Percentiles rank a stretch among this genome's conserved stretches.
Conservation (phyloP, 2,329 filamentous ascomycete genomes). For the Pseudocercospora fuligena region DNA sequence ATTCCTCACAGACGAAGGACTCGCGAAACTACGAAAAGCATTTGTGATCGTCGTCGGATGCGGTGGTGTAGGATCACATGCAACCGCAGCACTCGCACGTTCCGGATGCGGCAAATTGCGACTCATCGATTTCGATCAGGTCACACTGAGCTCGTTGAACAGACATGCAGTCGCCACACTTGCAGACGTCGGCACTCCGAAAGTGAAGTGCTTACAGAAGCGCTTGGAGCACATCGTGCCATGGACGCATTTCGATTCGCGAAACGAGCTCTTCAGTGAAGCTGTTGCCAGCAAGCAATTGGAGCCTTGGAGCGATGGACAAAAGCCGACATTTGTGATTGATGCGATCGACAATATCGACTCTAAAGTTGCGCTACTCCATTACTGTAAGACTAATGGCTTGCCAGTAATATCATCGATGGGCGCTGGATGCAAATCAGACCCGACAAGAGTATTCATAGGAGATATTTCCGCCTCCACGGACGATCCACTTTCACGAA, state of each 20-base stretch:
- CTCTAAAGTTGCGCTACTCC: slow-evolving; percentile 87
- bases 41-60: slow-evolving; percentile 92
- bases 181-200: slow-evolving; percentile 89
- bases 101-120: slow-evolving; percentile 88
- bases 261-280: slow-evolving; percentile 80
- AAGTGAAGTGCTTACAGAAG: slow-evolving; percentile 82
- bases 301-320: slow-evolving; percentile 64
- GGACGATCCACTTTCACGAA: slow-evolving; percentile 85
- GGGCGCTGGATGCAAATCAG: slow-evolving; percentile 94
- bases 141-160: slow-evolving; percentile 91
- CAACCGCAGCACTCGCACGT: slow-evolving; percentile 79
- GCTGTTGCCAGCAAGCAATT: slow-evolving; percentile 70
- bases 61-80: slow-evolving; percentile 94
- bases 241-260: slow-evolving; percentile 88
- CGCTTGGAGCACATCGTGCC: slow-evolving; percentile 85
- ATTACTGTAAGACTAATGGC: slow-evolving; percentile 79
- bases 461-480: slow-evolving; percentile 88
- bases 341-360: slow-evolving; percentile 99
- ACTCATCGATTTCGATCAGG: slow-evolving; percentile 96
- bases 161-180: slow-evolving; percentile 94
- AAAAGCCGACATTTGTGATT: slow-evolving; percentile 82
- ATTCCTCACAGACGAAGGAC: slow-evolving; percentile 82
- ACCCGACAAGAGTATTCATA: slow-evolving; percentile 81
- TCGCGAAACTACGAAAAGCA: slow-evolving; percentile 76
- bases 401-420: slow-evolving; percentile 90